Evolutionary conservation across 148 eudicot species (phyloP).

Genomic region (Rhododendron molle): DNA sequence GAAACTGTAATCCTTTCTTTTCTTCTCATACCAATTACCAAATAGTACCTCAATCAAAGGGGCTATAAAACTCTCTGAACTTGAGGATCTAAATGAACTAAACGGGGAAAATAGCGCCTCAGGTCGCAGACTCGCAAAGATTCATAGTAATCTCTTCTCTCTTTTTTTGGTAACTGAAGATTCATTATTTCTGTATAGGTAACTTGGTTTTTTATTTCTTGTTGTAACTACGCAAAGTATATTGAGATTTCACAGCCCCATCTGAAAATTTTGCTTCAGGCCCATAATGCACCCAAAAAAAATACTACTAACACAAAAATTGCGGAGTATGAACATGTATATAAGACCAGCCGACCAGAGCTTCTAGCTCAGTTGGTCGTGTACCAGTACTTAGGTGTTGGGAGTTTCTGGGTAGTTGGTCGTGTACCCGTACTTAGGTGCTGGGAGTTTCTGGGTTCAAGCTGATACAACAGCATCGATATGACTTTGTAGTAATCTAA

Average conservation of each 20-base stretch:
- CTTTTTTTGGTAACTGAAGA: not conserved
- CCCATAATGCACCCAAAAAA: not conserved
- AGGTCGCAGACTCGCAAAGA: too few relatives aligned
- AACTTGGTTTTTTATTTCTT: not conserved
- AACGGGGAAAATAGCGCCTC: not conserved
- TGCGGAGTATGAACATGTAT: too few relatives aligned
- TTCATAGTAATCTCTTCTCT: too few relatives aligned
- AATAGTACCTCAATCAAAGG: not conserved
- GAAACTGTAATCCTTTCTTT: not conserved
- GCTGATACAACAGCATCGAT: too few relatives aligned
- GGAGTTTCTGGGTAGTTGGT: too few relatives aligned
- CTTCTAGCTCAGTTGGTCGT: too few relatives aligned
- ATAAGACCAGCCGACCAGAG: too few relatives aligned
- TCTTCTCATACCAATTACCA: not conserved
- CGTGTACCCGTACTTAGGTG: too few relatives aligned
- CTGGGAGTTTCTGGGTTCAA: too few relatives aligned
- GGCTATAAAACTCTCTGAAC: not conserved
- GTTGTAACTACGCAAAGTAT: not conserved
- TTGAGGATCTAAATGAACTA: not conserved
- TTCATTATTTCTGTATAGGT: not conserved
- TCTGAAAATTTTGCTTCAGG: not conserved
- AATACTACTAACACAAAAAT: too few relatives aligned
- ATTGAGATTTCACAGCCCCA: not conserved
- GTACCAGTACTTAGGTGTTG: too few relatives aligned
- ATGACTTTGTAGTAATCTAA: too few relatives aligned